A percentile compares a stretch with the other conserved stretches of the same genome.
Conservation (phyloP, 139 green algal species). For the Volvox africanus region DNA sequence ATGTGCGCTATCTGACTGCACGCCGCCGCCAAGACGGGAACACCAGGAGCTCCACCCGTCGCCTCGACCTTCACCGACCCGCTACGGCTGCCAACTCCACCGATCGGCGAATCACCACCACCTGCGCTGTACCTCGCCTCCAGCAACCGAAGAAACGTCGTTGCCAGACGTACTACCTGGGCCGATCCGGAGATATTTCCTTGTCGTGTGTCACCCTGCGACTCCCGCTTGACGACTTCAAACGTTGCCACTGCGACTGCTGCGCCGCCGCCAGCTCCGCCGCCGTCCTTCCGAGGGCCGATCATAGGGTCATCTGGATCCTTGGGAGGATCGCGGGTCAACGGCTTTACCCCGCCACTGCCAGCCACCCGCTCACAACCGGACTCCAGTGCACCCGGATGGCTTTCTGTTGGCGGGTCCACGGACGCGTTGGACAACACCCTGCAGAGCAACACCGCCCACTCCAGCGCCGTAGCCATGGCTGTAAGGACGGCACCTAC, state of each 20-base stretch:
- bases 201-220: neutral
- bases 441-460: constrained; percentile 27
- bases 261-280: neutral
- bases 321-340: neutral
- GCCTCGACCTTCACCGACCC: neutral
- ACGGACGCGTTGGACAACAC: constrained; percentile 9
- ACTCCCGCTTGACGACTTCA: neutral
- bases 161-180: neutral
- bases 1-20: neutral
- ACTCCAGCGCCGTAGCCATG: constrained; percentile 19
- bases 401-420: neutral
- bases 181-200: neutral
- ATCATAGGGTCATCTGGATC: neutral
- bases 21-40: neutral
- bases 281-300: neutral
- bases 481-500: neutral
- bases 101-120: neutral
- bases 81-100: neutral
- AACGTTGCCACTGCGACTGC: neutral
- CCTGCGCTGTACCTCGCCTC: neutral
- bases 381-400: neutral
- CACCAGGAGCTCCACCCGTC: neutral
- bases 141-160: neutral
- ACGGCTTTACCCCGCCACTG: neutral
- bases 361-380: too few species aligned